These are phyloP conservation scores for Oidiodendron maius DNA, from an alignment of 495 filamentous ascomycete species.

Conservation along the genomic window DNA sequence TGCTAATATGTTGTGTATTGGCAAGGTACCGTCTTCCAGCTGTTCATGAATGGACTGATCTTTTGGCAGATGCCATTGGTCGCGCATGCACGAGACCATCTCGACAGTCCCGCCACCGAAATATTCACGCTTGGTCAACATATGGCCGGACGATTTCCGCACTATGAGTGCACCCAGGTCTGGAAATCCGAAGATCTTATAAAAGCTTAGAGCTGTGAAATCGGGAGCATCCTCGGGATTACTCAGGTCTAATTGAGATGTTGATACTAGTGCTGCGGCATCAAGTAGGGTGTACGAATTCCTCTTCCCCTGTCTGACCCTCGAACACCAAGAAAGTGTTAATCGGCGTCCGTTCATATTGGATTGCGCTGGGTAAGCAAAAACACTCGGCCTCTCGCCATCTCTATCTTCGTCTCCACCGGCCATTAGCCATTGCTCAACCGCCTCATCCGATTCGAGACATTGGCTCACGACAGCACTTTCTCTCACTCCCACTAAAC, in stretches of 20 bases:
- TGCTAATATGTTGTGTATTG: constrained; percentile 83
- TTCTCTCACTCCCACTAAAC: constrained; percentile 77
- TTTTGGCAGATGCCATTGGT: constrained; percentile 72
- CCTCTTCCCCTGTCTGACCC: constrained; percentile 34
- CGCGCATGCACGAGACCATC: constrained; percentile 55
- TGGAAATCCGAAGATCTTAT: constrained; percentile 96
- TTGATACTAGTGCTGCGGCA: constrained; percentile 78
- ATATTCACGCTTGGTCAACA: constrained; percentile 63
- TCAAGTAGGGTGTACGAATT: constrained; percentile 75
- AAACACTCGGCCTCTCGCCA: constrained; percentile 28
- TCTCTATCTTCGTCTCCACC: too few relatives aligned
- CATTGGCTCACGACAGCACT: constrained; percentile 57
- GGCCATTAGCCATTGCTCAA: constrained; percentile 70
- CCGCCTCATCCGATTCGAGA: constrained; percentile 61
- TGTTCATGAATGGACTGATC: constrained; percentile 65
- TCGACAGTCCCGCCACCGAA: constrained; percentile 97
- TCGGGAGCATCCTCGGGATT: constrained; percentile 61
- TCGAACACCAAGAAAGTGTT: constrained; percentile 62
- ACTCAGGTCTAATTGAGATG: constrained; percentile 67
- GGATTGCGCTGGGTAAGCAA: constrained; percentile 87
- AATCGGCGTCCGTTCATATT: constrained; percentile 86
- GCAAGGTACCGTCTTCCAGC: constrained; percentile 86
- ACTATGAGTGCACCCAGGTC: constrained; percentile 87
- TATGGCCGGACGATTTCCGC: constrained; percentile 56
- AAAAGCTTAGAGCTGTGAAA: constrained; percentile 85